A percentile compares a stretch with the other conserved stretches of the same genome.
Conservation (phyloP, 2,329 filamentous ascomycete genomes). For the Diaporthe sp. region DNA sequence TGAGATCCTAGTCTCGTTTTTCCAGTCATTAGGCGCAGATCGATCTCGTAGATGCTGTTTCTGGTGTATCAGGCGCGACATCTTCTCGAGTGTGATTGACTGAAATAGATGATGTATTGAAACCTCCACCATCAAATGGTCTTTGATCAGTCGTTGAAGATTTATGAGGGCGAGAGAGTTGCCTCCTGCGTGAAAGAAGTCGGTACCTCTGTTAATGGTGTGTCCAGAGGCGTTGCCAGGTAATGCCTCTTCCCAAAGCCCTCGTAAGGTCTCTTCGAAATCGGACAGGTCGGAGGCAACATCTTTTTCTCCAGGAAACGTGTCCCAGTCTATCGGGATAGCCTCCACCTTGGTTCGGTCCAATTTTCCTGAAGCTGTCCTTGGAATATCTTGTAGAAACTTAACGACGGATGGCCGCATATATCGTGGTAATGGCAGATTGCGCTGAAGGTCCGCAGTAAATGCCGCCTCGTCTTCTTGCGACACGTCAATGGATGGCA, state of each 20-base stretch:
- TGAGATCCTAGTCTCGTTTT: neutral
- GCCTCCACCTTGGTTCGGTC: neutral
- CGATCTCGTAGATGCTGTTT: slow-evolving; percentile 10
- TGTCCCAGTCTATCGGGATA: neutral
- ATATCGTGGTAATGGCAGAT: neutral
- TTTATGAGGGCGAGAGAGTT: slow-evolving; percentile 55
- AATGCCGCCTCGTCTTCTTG: neutral
- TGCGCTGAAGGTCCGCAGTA: neutral
- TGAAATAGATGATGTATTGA: slow-evolving; percentile 53
- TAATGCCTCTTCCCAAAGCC: slow-evolving; percentile 42
- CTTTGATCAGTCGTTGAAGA: slow-evolving; percentile 52
- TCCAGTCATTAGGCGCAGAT: neutral
- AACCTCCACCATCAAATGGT: slow-evolving; percentile 48
- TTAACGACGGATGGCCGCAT: neutral
- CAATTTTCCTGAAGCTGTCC: neutral
- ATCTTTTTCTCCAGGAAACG: neutral
- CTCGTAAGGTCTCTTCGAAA: neutral
- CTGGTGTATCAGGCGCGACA: slow-evolving; percentile 51
- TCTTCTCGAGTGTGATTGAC: slow-evolving; percentile 51
- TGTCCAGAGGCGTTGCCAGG: slow-evolving; percentile 37
- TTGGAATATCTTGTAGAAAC: neutral
- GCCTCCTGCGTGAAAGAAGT: slow-evolving; percentile 58
- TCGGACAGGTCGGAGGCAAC: neutral
- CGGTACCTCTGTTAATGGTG: slow-evolving; percentile 41
- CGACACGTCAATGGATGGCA: neutral